Evolutionary conservation across 2,329 filamentous ascomycete genomes (phyloP).

Genomic region (Scolecobasidium constrictum): DNA sequence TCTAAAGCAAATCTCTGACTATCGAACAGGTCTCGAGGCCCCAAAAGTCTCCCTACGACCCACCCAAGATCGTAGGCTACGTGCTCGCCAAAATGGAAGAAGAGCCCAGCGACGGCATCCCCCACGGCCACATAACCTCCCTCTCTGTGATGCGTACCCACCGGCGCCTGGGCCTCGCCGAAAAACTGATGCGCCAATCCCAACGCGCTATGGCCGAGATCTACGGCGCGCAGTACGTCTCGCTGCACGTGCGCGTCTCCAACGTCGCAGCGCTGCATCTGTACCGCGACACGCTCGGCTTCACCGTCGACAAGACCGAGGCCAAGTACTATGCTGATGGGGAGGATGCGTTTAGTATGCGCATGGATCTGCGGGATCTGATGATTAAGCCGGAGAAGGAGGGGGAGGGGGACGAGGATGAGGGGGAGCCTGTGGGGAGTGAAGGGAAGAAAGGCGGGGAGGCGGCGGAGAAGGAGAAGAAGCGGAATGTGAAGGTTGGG

Average conservation of each 20-base stretch:
- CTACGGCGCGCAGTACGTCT: conserved; percentile 84
- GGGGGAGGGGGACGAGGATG: conserved; percentile 24
- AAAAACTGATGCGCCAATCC: conserved; percentile 92
- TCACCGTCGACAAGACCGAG: conserved; percentile 78
- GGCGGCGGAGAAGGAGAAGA: conserved; percentile 41
- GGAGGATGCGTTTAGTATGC: conserved; percentile 93
- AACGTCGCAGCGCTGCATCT: conserved; percentile 85
- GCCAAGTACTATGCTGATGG: conserved; percentile 93
- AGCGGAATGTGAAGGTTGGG: conserved; percentile 79
- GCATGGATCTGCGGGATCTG: conserved; percentile 60
- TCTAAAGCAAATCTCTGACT: no score
- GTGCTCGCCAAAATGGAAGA: conserved; percentile 99
- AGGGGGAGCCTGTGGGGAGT: conserved; percentile 23
- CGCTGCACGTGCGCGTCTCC: conserved; percentile 87
- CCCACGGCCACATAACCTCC: conserved; percentile 93
- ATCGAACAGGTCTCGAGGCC: conserved; percentile 56
- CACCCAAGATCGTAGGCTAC: conserved; percentile 96
- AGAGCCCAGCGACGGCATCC: conserved; percentile 80
- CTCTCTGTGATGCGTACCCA: conserved; percentile 96
- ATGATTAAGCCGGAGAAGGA: conserved; percentile 40
- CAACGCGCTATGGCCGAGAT: conserved; percentile 96
- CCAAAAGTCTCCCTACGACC: conserved; percentile 67
- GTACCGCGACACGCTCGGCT: conserved; percentile 85
- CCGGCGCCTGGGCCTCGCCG: conserved; percentile 77
- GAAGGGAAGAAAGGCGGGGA: conserved; percentile 24